Conservation (phyloP, 805 yeast species). For the Candida broadrunensis region DNA sequence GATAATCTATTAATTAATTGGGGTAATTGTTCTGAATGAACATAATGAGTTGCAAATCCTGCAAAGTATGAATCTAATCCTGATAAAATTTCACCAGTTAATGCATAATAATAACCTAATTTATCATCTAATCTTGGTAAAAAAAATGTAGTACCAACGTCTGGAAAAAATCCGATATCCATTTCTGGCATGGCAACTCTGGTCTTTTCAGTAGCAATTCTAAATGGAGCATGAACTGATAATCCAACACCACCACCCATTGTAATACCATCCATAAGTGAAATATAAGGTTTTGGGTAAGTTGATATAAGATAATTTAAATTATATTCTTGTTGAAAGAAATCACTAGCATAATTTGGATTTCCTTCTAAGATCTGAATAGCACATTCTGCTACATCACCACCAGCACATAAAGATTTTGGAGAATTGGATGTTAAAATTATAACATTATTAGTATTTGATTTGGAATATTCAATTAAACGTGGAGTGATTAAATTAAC, state of each 20-base stretch:
- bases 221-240: constrained; percentile 85
- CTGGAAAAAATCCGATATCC: constrained; percentile 94
- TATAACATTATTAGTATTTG: constrained; percentile 60
- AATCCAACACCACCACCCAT: constrained; percentile 99
- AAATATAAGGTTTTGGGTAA: constrained; percentile 83
- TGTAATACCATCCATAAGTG: constrained; percentile 85
- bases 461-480: constrained; percentile 70
- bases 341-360: constrained; percentile 50
- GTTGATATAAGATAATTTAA: constrained; percentile 77
- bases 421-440: constrained; percentile 65
- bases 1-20: constrained; percentile 65
- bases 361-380: constrained; percentile 49
- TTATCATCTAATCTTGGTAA: constrained; percentile 79
- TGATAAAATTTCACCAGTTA: constrained; percentile 75
- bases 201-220: constrained; percentile 90
- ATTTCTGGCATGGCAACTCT: constrained; percentile 97
- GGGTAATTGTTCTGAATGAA: constrained; percentile 61
- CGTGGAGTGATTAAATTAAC: constrained; percentile 69
- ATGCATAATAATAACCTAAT: constrained; percentile 79
- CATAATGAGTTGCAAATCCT: constrained; percentile 90
- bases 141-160: constrained; percentile 92
- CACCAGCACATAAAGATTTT: constrained; percentile 91
- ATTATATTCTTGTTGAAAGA: constrained; percentile 78
- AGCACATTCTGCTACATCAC: constrained; percentile 86
- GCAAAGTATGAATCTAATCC: constrained; percentile 81